phyloP scores from a whole-genome alignment of 805 yeast genomes.

The Aciculoconidium aculeatum region DNA sequence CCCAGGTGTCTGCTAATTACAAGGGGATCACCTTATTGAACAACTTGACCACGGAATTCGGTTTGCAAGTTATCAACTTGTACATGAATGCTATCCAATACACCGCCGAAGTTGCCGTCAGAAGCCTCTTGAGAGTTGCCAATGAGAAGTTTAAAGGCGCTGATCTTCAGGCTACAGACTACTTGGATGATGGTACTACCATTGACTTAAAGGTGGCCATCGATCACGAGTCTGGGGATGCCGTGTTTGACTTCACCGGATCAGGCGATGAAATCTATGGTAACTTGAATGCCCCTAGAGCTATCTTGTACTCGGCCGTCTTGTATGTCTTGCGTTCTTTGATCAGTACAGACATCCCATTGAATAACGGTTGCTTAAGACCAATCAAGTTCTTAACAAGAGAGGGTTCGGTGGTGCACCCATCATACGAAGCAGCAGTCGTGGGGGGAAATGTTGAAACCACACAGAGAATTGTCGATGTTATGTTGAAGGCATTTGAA shows the following conservation, averaged over 20 bases:
- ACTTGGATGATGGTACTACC: slow-evolving; percentile 76
- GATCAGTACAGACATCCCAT: slow-evolving; percentile 82
- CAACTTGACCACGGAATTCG: slow-evolving; percentile 57
- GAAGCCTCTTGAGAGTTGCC: slow-evolving; percentile 30
- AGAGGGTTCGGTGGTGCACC: slow-evolving; percentile 47
- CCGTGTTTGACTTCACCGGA: slow-evolving; percentile 78
- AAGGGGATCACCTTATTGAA: slow-evolving; percentile 70
- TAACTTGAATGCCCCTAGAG: slow-evolving; percentile 87
- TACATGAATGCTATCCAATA: slow-evolving; percentile 81
- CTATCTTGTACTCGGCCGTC: slow-evolving; percentile 85
- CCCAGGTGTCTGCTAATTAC: slow-evolving; percentile 72
- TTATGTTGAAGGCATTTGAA: slow-evolving; percentile 75
- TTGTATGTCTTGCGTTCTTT: slow-evolving; percentile 81
- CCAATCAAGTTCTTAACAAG: slow-evolving; percentile 60
- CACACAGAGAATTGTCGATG: slow-evolving; percentile 89
- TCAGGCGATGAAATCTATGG: slow-evolving; percentile 86
- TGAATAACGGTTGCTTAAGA: slow-evolving; percentile 86
- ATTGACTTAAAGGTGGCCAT: slow-evolving; percentile 53
- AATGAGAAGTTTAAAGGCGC: slow-evolving; percentile 34
- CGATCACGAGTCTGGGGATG: slow-evolving; percentile 45
- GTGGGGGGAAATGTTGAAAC: slow-evolving; percentile 92
- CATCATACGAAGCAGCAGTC: slow-evolving; percentile 82
- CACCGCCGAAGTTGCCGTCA: slow-evolving; percentile 72
- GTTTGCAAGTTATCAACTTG: slow-evolving; percentile 50
- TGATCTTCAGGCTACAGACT: slow-evolving; percentile 49